These are phyloP conservation scores for Eucalyptus cladocalyx DNA, from an alignment of 345 rosid species.

Conservation along the genomic window DNA sequence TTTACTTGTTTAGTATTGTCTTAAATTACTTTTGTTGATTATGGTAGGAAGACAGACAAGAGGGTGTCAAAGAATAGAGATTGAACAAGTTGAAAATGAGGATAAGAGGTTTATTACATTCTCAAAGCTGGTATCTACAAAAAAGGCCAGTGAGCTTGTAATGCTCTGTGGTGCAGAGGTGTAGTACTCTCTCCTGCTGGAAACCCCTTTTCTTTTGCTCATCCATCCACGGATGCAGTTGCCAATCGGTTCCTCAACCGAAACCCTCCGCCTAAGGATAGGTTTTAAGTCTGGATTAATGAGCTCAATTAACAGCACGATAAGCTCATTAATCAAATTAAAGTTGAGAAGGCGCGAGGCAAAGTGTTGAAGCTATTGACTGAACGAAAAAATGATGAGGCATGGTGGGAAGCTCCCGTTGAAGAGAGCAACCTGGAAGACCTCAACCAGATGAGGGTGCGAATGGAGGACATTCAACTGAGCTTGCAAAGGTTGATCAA, in stretches of 20 bases:
- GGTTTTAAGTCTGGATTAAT: neutral
- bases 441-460: neutral
- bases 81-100: too few relatives aligned
- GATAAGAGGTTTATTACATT: too few relatives aligned
- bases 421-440: neutral
- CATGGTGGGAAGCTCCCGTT: neutral
- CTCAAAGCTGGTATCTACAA: too few relatives aligned
- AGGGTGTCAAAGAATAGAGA: too few relatives aligned
- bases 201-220: neutral
- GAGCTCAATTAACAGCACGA: neutral
- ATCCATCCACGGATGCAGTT: neutral
- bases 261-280: neutral
- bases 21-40: too few relatives aligned
- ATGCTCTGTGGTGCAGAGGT: too few relatives aligned
- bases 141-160: too few relatives aligned
- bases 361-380: neutral
- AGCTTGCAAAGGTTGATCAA: neutral
- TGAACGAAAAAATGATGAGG: neutral
- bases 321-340: neutral
- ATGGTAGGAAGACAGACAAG: too few relatives aligned
- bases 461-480: neutral
- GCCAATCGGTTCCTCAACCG: neutral
- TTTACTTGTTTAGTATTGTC: too few relatives aligned
- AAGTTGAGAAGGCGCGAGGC: neutral
- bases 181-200: neutral